Evolutionary conservation across 2,329 filamentous ascomycete species (phyloP), one percentile per base, ranked within the genome.

Genomic region (Cladophialophora psammophila): DNA sequence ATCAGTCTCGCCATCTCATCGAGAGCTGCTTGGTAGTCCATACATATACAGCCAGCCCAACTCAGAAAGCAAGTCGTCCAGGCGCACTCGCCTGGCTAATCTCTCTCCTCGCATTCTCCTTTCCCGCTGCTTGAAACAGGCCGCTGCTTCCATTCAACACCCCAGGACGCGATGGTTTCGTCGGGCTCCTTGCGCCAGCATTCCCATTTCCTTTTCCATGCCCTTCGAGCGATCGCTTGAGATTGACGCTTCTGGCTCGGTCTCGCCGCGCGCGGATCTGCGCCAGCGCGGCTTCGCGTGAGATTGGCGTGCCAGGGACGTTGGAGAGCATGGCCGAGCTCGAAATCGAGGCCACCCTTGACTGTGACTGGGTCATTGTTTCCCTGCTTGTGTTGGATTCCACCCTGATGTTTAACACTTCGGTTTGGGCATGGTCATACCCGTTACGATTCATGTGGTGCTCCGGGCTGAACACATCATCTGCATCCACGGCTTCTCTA

Each of bases 211-310:
- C 45, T 38, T 54, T 54, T 32, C 42, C 55, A 32, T 58, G 59
- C 20, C 60, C 52, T 40, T 65, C 64, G 10, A 63, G 13, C 5
- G 66, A 64, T 31, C 54, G 34, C 45, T 72, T 72, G 65, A 81
- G 78, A 66, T 75, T 71, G 42, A 76, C 77, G 61, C 76, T 81
- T 66, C 79, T 78, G n/a, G 82, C 79, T 58, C 81, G 77, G 13
- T 78, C 80, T 62, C 82, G 77, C 55, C 82, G 75, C n/a, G 81
- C 81, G 64, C 81, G 74, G 50, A 84, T 84, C 69, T 83, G 81
- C 7, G 82, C 82, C 1, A 84, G 75, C 1, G 82, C 82, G 66
- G 81, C 78, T 74, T 84, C 82, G 20, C 82, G 79, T 58, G 76
- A 80, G 61, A 83, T 78, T 3, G 81, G 81, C 0, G 79, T 80